Percentiles rank a stretch among this genome's conserved stretches.
Conservation (phyloP, 192 early-diverging fungal genomes). For the Lunasporangiospora selenospora region DNA sequence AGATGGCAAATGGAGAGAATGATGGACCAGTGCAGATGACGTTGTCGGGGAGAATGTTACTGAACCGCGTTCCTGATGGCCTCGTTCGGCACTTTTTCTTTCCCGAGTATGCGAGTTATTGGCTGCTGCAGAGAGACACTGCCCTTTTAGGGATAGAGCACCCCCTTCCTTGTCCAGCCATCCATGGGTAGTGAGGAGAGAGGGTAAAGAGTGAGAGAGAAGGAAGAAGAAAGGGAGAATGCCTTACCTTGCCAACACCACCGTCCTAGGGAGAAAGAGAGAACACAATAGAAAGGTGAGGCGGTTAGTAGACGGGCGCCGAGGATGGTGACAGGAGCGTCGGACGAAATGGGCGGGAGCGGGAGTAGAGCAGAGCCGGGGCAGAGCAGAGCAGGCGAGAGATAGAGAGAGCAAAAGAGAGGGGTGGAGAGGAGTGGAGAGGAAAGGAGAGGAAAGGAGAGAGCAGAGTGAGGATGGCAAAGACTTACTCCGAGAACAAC, state of each 20-base stretch:
- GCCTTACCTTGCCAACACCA: slow-evolving; percentile 53
- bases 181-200: neutral
- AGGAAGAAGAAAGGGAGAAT: neutral
- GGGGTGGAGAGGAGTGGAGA: neutral
- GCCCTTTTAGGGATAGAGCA: too few species aligned
- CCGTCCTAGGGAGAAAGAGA: slow-evolving; percentile 34
- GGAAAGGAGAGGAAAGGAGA: neutral
- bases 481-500: slow-evolving; percentile 51
- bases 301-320: neutral
- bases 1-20: too few species aligned
- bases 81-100: too few species aligned
- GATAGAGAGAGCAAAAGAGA: neutral
- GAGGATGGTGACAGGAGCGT: neutral
- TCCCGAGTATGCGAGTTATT: too few species aligned
- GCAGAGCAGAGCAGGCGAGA: neutral
- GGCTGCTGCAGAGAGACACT: too few species aligned
- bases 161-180: too few species aligned
- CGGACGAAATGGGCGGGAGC: neutral
- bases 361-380: neutral
- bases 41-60: too few species aligned
- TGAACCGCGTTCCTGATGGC: too few species aligned
- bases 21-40: too few species aligned
- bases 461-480: neutral
- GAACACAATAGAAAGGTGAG: neutral
- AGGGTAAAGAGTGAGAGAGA: neutral